Conservation (phyloP, 2,329 filamentous ascomycete genomes). For the Neopestalotiopsis sp. region DNA sequence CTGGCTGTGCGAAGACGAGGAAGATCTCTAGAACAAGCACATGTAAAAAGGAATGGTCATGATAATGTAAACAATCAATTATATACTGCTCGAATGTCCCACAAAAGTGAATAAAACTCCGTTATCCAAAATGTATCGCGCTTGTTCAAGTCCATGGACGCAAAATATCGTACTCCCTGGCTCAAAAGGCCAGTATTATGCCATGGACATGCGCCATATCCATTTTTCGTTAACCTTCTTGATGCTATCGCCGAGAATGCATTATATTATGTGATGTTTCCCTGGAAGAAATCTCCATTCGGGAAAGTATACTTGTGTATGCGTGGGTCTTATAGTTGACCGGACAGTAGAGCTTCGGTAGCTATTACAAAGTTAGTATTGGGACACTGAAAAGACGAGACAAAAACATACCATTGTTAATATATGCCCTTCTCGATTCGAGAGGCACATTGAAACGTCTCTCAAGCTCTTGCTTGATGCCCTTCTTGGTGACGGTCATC, state of each 20-base stretch:
- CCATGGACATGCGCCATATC: constrained; percentile 5
- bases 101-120: constrained; percentile 1
- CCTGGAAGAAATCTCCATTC: not conserved
- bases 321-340: constrained; percentile 74
- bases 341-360: constrained; percentile 79
- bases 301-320: constrained; percentile 39
- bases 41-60: not conserved
- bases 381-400: not conserved
- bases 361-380: constrained; percentile 48
- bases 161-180: constrained; percentile 8
- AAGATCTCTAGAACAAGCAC: not conserved
- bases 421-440: constrained; percentile 89
- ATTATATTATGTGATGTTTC: constrained; percentile 41
- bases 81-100: not conserved
- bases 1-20: constrained; percentile 20
- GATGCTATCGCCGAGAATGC: constrained; percentile 59
- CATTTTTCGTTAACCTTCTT: constrained; percentile 10
- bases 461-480: constrained; percentile 92
- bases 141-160: not conserved
- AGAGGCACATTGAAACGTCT: constrained; percentile 85
- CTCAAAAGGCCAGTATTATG: constrained; percentile 1
- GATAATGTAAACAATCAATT: constrained; percentile 1
- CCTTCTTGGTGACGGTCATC: constrained; percentile 99
- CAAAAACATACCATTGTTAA: constrained; percentile 80
- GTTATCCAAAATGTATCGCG: constrained; percentile 4